Conservation (phyloP, 306 rosid species). For the Lagenaria siceraria region DNA sequence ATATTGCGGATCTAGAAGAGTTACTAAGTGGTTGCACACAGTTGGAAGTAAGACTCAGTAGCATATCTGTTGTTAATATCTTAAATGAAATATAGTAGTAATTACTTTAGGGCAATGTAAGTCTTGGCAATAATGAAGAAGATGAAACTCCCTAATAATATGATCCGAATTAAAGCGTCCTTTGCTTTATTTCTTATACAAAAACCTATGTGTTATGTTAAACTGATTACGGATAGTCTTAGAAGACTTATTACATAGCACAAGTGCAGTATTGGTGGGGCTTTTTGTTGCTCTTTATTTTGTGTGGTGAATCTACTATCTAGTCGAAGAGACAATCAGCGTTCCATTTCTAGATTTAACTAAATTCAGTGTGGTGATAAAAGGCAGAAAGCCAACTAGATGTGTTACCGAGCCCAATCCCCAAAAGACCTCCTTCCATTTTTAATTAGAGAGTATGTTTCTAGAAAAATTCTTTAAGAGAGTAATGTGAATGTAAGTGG, state of each 20-base stretch:
- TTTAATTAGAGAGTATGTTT: too few relatives aligned
- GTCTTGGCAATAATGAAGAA: not conserved
- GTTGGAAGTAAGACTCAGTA: slow-evolving; percentile 65
- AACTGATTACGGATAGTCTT: too few relatives aligned
- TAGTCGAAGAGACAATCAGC: not conserved
- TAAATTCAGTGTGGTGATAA: too few relatives aligned
- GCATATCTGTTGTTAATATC: not conserved
- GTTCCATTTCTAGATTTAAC: not conserved
- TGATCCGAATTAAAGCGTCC: not conserved
- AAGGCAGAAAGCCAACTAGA: not conserved
- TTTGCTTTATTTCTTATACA: not conserved
- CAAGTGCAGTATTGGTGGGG: not conserved
- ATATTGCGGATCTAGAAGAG: slow-evolving; percentile 73
- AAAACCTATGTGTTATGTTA: not conserved
- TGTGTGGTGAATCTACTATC: not conserved
- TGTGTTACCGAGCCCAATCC: not conserved
- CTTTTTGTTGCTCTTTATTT: not conserved
- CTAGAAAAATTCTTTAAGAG: not conserved
- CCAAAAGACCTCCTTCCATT: not conserved
- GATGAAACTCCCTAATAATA: not conserved
- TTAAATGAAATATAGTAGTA: not conserved
- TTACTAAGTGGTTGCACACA: slow-evolving; percentile 69
- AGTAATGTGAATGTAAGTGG: not conserved
- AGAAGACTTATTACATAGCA: not conserved
- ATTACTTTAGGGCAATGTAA: not conserved